A percentile compares a stretch with the other conserved stretches of the same genome.
These are phyloP conservation scores for Euclidium syriacum DNA, from an alignment of 345 rosid genomes.

Conservation along the genomic window DNA sequence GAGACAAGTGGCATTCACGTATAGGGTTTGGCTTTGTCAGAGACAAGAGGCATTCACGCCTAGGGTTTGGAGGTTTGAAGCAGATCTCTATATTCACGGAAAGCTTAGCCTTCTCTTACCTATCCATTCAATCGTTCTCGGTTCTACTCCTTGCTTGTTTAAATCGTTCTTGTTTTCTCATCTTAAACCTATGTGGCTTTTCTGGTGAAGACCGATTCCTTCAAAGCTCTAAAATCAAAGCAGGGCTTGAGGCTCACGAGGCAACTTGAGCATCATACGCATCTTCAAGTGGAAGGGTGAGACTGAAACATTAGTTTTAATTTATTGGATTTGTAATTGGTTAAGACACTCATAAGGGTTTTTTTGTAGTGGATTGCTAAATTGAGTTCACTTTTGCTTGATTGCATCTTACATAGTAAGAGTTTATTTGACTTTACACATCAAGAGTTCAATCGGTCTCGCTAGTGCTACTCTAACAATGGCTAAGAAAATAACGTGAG, in stretches of 20 bases:
- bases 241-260: constrained; percentile 29
- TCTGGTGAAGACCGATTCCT: constrained; percentile 34
- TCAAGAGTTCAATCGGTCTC: too few species aligned
- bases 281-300: constrained; percentile 60
- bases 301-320: constrained; percentile 7
- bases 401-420: constrained; percentile 79
- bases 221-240: constrained; percentile 33
- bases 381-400: constrained; percentile 6
- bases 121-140: too few species aligned
- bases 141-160: too few species aligned
- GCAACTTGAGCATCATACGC: constrained; percentile 37
- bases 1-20: too few species aligned
- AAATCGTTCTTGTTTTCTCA: constrained; percentile 28
- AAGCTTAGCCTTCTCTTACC: too few species aligned
- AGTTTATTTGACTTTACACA: too few species aligned
- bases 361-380: background rate
- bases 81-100: too few species aligned
- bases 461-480: too few species aligned
- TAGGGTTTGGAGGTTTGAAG: too few species aligned
- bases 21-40: too few species aligned
- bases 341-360: background rate
- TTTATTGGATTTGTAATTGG: background rate
- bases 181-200: constrained; percentile 37
- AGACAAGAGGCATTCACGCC: too few species aligned
- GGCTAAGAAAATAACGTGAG: too few species aligned